Evolutionary conservation across 768 basidiomycete genomes (phyloP), one percentile per base, ranked within the genome.

Genomic region (Filobasidium floriforme): DNA sequence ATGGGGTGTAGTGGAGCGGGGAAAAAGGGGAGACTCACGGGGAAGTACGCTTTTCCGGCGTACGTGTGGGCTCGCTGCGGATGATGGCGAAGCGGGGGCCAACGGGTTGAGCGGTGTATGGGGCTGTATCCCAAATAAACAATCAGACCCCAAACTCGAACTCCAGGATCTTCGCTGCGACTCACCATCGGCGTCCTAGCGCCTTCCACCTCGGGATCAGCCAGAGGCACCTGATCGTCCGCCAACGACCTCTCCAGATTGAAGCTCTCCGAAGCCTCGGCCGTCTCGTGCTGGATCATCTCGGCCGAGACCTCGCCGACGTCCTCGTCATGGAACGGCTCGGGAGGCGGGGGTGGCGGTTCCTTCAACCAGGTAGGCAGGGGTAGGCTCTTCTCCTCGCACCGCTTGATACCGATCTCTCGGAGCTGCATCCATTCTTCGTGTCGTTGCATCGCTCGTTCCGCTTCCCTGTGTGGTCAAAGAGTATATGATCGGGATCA

Each of bases 1-100:
- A 62, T 29, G 69, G 68, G 41, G 62, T 9, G 44, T 26, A 37
- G 7, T 59, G 12, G 12, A 1, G n/a, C n/a, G n/a, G n/a, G n/a
- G n/a, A n/a, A n/a, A n/a, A n/a, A n/a, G 26, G 5, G n/a, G 19
- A 5, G 43, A 74, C 77, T 63, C 77, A 90, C 90, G 88, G 81
- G 92, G 93, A 68, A 97, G 82, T 57, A 94, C 92, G 73, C 91
- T 94, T 82, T 92, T 96, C 79, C 94, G 85, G 72, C 94, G 86
- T 41, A 93, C 86, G 80, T 99, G 94, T 62, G 92, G 83, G 52
- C 87, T 85, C 66, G 68, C 68, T 41, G 70, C 40, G 12, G 72
- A 61, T 37, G 46, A 49, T 24, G 71, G 59, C 51, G 72, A 76
- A 57, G 75, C 71, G 11, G 72, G 70, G 54, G 70, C 66, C 60